Conservation (phyloP, 192 early-diverging fungal species). For the Oehlia diaphana region DNA sequence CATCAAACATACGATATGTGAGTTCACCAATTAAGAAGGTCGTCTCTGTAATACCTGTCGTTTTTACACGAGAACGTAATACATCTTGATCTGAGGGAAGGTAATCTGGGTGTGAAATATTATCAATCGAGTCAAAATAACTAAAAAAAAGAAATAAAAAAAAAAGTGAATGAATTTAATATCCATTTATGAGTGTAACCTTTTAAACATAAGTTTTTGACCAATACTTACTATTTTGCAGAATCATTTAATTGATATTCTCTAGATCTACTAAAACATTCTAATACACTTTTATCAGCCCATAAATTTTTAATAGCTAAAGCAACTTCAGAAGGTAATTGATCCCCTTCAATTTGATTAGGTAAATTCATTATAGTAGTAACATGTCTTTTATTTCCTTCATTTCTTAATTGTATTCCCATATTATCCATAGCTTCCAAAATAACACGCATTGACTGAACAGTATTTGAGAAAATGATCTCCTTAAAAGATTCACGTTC, state of each 20-base stretch:
- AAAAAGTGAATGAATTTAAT: too few relatives aligned
- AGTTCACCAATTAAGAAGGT: constrained; percentile 88
- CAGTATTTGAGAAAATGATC: constrained; percentile 94
- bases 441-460: constrained; percentile 95
- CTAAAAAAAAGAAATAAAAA: constrained; percentile 38
- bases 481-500: constrained; percentile 94
- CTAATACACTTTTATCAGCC: constrained; percentile 80
- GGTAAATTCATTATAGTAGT: constrained; percentile 80
- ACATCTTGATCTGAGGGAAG: constrained; percentile 95
- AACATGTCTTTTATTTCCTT: constrained; percentile 71
- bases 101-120: constrained; percentile 80
- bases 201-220: too few relatives aligned
- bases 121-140: constrained; percentile 92
- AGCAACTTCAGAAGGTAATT: constrained; percentile 77
- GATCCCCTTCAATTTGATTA: constrained; percentile 85
- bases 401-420: constrained; percentile 69
- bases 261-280: constrained; percentile 75
- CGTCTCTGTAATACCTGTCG: constrained; percentile 96
- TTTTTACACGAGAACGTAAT: constrained; percentile 94
- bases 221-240: constrained; percentile 76
- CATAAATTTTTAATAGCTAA: constrained; percentile 81
- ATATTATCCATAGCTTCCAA: constrained; percentile 93
- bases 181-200: too few relatives aligned
- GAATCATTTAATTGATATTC: constrained; percentile 99
- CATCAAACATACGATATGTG: constrained; percentile 97